Evolutionary conservation across 805 yeast species (phyloP).

Genomic region (Helenozyma rhizophorensis): DNA sequence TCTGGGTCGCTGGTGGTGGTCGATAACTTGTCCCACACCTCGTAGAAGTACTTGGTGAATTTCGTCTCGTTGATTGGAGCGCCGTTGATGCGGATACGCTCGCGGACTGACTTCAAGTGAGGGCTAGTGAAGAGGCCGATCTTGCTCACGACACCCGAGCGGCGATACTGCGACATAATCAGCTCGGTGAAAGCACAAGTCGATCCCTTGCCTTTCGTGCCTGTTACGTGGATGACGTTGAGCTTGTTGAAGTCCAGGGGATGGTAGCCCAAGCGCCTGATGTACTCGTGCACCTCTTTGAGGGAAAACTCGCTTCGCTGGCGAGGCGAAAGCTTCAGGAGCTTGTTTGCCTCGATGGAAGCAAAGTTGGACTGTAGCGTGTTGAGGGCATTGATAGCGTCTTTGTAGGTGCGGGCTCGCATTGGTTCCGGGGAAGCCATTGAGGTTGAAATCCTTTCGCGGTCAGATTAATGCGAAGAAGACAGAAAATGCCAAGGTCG

Average conservation of each 20-base stretch:
- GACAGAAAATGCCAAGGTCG: no score
- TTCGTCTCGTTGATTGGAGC: slow-evolving; percentile 70
- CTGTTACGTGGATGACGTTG: slow-evolving; percentile 88
- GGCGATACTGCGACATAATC: slow-evolving; percentile 62
- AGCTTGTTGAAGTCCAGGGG: slow-evolving; percentile 66
- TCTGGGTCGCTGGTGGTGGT: slow-evolving; percentile 49
- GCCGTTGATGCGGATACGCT: slow-evolving; percentile 85
- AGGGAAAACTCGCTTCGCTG: slow-evolving; percentile 62
- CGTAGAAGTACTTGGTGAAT: slow-evolving; percentile 87
- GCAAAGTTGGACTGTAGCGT: slow-evolving; percentile 89
- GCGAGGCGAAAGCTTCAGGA: slow-evolving; percentile 49
- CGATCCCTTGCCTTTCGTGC: slow-evolving; percentile 98
- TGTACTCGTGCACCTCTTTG: slow-evolving; percentile 65
- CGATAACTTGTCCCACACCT: slow-evolving; percentile 83
- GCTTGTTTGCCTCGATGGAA: slow-evolving; percentile 74
- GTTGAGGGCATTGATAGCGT: slow-evolving; percentile 83
- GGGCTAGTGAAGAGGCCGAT: slow-evolving; percentile 96
- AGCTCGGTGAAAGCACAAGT: slow-evolving; percentile 92
- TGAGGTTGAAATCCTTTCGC: neutral
- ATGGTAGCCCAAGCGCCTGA: slow-evolving; percentile 35
- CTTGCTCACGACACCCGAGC: slow-evolving; percentile 40
- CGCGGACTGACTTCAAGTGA: slow-evolving; percentile 88
- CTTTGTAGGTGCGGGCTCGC: slow-evolving; percentile 37
- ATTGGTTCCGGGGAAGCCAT: slow-evolving; percentile 14
- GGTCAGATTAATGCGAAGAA: neutral